These are phyloP conservation scores for Beauveria medogensis DNA, from an alignment of 2,329 filamentous ascomycete genomes.

Conservation along the genomic window DNA sequence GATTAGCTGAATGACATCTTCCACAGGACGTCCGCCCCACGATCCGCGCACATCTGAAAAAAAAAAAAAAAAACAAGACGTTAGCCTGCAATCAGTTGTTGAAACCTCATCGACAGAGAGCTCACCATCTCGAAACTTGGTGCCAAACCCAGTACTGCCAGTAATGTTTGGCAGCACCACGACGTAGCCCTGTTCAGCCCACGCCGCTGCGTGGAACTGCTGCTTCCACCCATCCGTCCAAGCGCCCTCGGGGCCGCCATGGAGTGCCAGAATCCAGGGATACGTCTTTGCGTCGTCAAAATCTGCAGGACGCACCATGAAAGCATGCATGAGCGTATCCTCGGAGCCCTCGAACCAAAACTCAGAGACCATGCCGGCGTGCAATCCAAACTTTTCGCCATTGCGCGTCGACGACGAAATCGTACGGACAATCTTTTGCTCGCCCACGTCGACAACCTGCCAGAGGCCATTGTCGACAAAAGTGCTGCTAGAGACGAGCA, in stretches of 20 bases:
- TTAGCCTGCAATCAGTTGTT: constrained; percentile 13
- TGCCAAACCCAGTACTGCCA: constrained; percentile 49
- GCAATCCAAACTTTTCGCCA: constrained; percentile 26
- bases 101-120: background rate
- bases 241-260: constrained; percentile 34
- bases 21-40: constrained; percentile 47
- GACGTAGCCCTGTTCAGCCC: constrained; percentile 54
- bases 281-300: constrained; percentile 30
- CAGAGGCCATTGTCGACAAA: constrained; percentile 31
- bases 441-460: constrained; percentile 24
- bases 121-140: constrained; percentile 25
- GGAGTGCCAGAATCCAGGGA: constrained; percentile 30
- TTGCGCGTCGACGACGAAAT: constrained; percentile 25
- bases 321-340: constrained; percentile 29
- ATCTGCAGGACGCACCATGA: constrained; percentile 29
- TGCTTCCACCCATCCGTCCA: constrained; percentile 47
- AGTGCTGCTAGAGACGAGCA: constrained; percentile 30
- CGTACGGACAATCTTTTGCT: constrained; percentile 16
- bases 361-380: constrained; percentile 29
- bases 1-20: constrained; percentile 47
- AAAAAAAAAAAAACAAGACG: constrained; percentile 20
- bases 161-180: constrained; percentile 52
- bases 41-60: constrained; percentile 37
- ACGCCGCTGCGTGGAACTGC: constrained; percentile 45
- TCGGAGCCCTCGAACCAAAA: constrained; percentile 32